Percentiles rank a stretch among this genome's conserved stretches.
Conservation (phyloP, 169 alveolate genomes). For the Theileria annulata region DNA sequence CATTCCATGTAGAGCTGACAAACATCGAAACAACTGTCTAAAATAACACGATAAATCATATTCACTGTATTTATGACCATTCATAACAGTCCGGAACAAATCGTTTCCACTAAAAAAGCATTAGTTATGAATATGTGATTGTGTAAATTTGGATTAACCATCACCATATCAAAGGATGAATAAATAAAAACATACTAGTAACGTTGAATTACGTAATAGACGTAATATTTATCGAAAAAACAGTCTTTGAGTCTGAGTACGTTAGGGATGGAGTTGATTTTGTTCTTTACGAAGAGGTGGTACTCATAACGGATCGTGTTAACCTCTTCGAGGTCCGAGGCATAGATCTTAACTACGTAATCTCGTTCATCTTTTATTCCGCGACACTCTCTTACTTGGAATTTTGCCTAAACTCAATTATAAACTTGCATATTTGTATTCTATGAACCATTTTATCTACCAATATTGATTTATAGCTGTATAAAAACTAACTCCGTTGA, state of each 20-base stretch:
- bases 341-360: constrained; percentile 19
- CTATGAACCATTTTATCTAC: background rate
- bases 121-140: background rate
- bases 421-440: background rate
- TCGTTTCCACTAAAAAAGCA: constrained; percentile 6
- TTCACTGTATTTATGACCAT: constrained; percentile 13
- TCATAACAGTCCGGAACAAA: background rate
- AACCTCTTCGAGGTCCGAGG: constrained; percentile 15
- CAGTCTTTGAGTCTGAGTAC: constrained; percentile 16
- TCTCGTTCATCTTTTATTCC: constrained; percentile 7
- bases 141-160: too few species aligned
- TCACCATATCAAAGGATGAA: too few species aligned
- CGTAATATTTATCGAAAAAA: constrained; percentile 26
- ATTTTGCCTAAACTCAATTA: constrained; percentile 14
- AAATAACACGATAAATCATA: constrained; percentile 20
- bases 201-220: constrained; percentile 9
- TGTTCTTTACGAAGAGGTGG: background rate
- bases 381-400: constrained; percentile 20
- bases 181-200: constrained; percentile 7
- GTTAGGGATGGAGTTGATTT: constrained; percentile 9
- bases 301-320: constrained; percentile 15
- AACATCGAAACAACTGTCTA: constrained; percentile 9
- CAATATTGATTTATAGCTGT: background rate
- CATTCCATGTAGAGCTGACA: constrained; percentile 4
- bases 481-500: constrained; percentile 12